These are phyloP conservation scores for Thielaviopsis euricoi DNA, from an alignment of 2,329 filamentous ascomycete species.

Conservation along the genomic window DNA sequence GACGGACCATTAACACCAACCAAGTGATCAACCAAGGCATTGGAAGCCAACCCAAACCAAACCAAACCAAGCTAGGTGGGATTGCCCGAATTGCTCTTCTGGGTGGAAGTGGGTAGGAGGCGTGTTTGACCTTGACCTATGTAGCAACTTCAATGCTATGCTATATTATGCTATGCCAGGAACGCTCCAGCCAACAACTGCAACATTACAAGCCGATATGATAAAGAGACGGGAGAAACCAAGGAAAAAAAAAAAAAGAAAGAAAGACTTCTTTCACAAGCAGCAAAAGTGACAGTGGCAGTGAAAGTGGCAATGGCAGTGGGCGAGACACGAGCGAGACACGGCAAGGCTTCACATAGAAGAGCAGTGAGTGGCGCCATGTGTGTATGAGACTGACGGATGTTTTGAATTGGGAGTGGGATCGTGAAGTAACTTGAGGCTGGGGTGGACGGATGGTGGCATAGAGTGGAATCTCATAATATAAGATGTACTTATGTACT, in stretches of 20 bases:
- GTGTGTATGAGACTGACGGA: background rate
- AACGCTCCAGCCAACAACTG: background rate
- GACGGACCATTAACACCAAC: background rate
- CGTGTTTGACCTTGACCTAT: slow-evolving; percentile 8
- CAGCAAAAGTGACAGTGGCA: background rate
- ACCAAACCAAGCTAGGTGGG: background rate
- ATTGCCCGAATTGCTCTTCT: background rate
- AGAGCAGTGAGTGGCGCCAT: background rate
- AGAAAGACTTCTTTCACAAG: background rate
- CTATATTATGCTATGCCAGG: background rate
- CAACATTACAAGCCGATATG: background rate
- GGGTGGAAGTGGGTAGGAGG: background rate
- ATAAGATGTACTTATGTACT: too few species aligned
- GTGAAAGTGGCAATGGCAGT: background rate
- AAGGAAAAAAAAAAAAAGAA: background rate
- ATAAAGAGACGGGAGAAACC: background rate
- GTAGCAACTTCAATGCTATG: background rate
- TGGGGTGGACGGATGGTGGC: background rate
- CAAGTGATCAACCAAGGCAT: too few species aligned
- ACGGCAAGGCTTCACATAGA: background rate
- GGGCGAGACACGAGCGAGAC: background rate
- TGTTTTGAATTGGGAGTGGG: background rate
- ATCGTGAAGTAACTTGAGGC: background rate
- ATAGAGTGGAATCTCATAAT: background rate
- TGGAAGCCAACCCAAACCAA: background rate